Evolutionary conservation across 768 basidiomycete genomes (phyloP), one percentile per base, ranked within the genome.

Genomic region (Daedaleopsis sinensis): DNA sequence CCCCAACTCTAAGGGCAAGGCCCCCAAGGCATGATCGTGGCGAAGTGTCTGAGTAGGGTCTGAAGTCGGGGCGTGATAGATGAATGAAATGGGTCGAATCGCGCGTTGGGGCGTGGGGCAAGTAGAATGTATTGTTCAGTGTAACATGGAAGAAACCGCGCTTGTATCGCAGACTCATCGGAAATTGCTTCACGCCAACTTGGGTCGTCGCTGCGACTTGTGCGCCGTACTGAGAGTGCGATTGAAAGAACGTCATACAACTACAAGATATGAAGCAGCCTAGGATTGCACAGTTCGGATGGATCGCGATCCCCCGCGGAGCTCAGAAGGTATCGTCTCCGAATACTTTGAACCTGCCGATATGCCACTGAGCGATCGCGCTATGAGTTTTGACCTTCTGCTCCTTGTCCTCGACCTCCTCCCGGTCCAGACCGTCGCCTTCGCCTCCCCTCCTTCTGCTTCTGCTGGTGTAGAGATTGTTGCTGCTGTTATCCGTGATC

Each of bases 1-100:
- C 35, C 32, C 62, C n/a, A 21, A 50, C 27, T 59, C 65, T 35
- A 60, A 57, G 55, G 61, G 64, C 46, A 69, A 67, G 59, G 61
- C 63, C 7, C 43, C 57, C 35, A 62, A 59, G 55, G 57, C 57
- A 63, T 55, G 39, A 42, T 50, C 24, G n/a, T 10, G 18, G n/a
- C 16, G 32, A 18, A 18, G 15, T 35, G 32, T 10, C 18, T 5
- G 21, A 36, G 35, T 19, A 18, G 35, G 1, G 37, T 16, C 6
- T 18, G 15, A 7, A n/a, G 10, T 36, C 35, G 35, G 21, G 6
- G 4, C 0, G 6, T 9, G 8, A 16, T 52, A 37, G 51, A 37
- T 12, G 18, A 18, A 13, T 13, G 18, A 52, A 37, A 15, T 36
- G 19, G 19, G 24, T n/a, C 39, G 21, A 5, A 23, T 19, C 16